Conservation (phyloP, 1,284 basidiomycete genomes). For the Fomitopsis pinicola region DNA sequence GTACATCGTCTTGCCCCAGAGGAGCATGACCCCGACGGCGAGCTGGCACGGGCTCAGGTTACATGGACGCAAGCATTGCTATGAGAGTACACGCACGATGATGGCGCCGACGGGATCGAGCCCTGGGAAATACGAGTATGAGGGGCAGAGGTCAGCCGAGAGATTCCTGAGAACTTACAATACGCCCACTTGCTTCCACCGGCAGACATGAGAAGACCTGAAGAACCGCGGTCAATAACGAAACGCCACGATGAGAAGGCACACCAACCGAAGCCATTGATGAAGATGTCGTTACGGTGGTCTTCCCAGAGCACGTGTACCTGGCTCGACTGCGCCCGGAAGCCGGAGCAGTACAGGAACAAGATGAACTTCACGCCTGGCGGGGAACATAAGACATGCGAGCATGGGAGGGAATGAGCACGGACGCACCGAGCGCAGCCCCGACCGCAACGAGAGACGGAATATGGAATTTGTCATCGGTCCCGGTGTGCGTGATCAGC, state of each 20-base stretch:
- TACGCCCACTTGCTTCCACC: slow-evolving; percentile 85
- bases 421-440: slow-evolving; percentile 66
- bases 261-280: slow-evolving; percentile 68
- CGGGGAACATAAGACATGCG: background rate
- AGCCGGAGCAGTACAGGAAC: slow-evolving; percentile 83
- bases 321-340: slow-evolving; percentile 82
- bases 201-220: slow-evolving; percentile 86
- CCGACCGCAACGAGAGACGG: slow-evolving; percentile 81
- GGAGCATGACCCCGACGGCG: slow-evolving; percentile 73
- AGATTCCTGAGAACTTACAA: slow-evolving; percentile 47
- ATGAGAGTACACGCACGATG: slow-evolving; percentile 43
- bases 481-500: slow-evolving; percentile 54
- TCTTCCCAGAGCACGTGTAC: slow-evolving; percentile 95
- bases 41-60: slow-evolving; percentile 42
- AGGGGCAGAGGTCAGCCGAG: background rate
- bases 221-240: slow-evolving; percentile 24
- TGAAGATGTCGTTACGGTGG: slow-evolving; percentile 86
- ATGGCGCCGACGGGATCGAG: slow-evolving; percentile 82
- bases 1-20: slow-evolving; percentile 78
- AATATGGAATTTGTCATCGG: slow-evolving; percentile 68
- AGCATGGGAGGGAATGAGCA: slow-evolving; percentile 6
- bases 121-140: slow-evolving; percentile 32
- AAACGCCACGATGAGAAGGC: background rate
- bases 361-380: slow-evolving; percentile 80
- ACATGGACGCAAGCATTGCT: background rate